Base-by-base conservation (phyloP, 176 grass and related monocot species). In the Rhynchospora breviuscula region DNA sequence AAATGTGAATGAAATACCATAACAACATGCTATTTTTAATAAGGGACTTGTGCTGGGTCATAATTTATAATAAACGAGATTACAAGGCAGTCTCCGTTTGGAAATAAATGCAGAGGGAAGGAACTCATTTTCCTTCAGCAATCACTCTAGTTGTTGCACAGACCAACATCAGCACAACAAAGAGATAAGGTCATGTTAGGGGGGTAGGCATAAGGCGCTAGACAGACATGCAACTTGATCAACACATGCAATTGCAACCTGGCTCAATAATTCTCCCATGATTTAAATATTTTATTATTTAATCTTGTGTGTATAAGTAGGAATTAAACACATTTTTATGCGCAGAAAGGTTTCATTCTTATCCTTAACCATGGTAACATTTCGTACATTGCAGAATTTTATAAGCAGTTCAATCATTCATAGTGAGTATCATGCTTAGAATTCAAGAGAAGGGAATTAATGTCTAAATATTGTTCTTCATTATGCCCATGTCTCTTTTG, bases 241-340 rank as follows among this genome's bases (percentile, higher is more conserved):
- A 52, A 75, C 70, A 75, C 70, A 75, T 75, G 70, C 70, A 75
- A 8, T 4, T 75, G 70, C 70, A 52, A 75, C 46, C 70, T 75
- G 10, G 19, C 46, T 75, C 70, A 52, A 75, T 52, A 52, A 75
- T 75, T 75, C 47, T 75, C 21, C 22, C 70, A 75, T 52, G 46
- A 52, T 52, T 19, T 26, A 52, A 12, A 73, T 48, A 73, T 29
- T 29, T 29, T 29, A 49, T 49, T n/a, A 73, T 21, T 74, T 74
- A 48, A 73, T 13, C 44, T 19, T 18, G 3, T 49, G 69, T 19
- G 60, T 40, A 71, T 73, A 9, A 49, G 69, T 45, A 47, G n/a
- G 17, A 18, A n/a, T n/a, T n/a, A n/a, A 18, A 48, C n/a, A 47
- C 17, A 46, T 71, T 47, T 73, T 5, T 73, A 22, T 73, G 10